phyloP scores from a whole-genome alignment of 108 stramenopile genomes.

The Cyclostephanos tholiformis region DNA sequence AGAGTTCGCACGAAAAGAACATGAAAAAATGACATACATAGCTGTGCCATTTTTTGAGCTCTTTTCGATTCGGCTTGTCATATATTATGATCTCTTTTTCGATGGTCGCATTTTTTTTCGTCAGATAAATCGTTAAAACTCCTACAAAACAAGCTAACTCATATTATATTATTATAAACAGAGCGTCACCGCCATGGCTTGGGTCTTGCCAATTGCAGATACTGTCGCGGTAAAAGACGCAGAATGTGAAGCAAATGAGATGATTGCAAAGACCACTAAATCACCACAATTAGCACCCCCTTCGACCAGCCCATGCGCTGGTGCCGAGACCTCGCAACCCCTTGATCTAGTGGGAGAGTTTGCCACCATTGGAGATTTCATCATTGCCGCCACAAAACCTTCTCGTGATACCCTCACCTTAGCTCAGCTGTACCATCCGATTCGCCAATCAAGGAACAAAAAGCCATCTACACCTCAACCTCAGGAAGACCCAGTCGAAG shows the following conservation, averaged over 20 bases:
- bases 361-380: not conserved
- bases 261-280: not conserved
- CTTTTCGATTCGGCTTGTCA: no score
- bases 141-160: no score
- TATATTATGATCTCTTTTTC: no score
- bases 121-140: no score
- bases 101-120: no score
- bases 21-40: no score
- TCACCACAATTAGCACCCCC: not conserved
- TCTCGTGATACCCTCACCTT: not conserved
- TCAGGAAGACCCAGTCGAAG: not conserved
- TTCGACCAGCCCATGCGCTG: not conserved
- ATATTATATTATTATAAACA: no score
- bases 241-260: not conserved
- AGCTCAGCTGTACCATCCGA: not conserved
- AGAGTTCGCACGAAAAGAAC: no score
- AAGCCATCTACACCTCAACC: not conserved
- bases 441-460: not conserved
- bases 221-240: no score
- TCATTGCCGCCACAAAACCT: not conserved
- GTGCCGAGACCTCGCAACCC: not conserved
- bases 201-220: no score
- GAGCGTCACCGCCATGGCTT: no score
- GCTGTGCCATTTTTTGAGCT: no score
- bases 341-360: not conserved